Base-by-base conservation (phyloP, 139 green algal species). In the Closterium sp. region DNA sequence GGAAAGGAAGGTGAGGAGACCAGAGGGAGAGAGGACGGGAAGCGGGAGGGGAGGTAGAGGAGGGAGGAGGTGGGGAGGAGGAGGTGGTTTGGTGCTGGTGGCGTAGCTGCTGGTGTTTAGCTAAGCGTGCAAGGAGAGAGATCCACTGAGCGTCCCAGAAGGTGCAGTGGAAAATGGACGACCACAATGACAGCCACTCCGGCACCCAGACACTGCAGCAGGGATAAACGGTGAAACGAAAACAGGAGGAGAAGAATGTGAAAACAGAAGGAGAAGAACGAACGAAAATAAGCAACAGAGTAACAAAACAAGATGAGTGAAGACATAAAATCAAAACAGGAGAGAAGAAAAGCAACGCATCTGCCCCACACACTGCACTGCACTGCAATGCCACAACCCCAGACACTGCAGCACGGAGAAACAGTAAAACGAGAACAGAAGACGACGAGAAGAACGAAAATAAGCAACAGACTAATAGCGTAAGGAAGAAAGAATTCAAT, bases 71-170 rank as follows among this genome's bases (percentile, higher is more conserved):
- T 90, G 19, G 31, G 22, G 27, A 90, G 91, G 27, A 94, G 79
- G 29, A 62, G 32, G 27, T 91, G 29, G 50, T 89, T 91, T 91
- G 89, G 93, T 32, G 93, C 89, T 24, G 93, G 28, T 31, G 32
- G 22, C 17, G 17, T 38, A n/a, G 30, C 31, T 28, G 91, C 28
- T 38, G 38, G 88, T 94, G 91, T 9, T 93, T 94, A n/a, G 86
- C 86, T 31, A 27, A 92, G 28, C 91, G 62, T n/a, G 91, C 27
- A 6, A 94, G 21, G 27, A 94, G 42, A 27, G 50, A 31, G 89
- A 42, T 11, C 89, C 89, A 94, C 34, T 93, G 88, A 28, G n/a
- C 22, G 42, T 92, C 88, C 91, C 91, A 94, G 70, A 88, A 94
- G 19, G n/a, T 90, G 91, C 89, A 94, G 62, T 73, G n/a, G 17